Evolutionary conservation across 2,329 filamentous ascomycete species (phyloP), one percentile per base, ranked within the genome.

Genomic region (Colletotrichum sp.): DNA sequence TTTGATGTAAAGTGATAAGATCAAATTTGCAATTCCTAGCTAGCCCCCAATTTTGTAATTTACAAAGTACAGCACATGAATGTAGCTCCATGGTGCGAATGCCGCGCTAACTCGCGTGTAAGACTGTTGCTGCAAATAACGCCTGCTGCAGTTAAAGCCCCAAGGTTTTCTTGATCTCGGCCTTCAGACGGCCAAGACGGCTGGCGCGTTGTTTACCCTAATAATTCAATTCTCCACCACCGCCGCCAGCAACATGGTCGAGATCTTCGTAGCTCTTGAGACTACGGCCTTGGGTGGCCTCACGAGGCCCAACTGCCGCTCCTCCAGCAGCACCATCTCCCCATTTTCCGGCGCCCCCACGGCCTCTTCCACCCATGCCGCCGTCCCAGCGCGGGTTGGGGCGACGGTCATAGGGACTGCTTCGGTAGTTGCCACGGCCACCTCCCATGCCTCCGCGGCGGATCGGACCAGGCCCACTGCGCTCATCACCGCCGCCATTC

Each of bases 221-320:
- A 83, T 98, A 98, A 85, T 98, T 98, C 81, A 98, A 87, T 86
- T 98, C 96, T 32, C 95, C 94, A 55, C 93, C 92, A 55, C 93
- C 95, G 44, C 91, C 89, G 16, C 93, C 92, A 48, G 92, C 92
- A 74, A 94, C 93, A 61, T 98, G 96, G 86, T 99, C 97, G 28
- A 99, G 88, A 83, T 99, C 97, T 84, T 99, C 98, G 83, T 99
- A 99, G 84, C 95, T 98, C 90, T 98, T 98, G 78, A 99, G 87
- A 77, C 95, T 98, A 73, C 97, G 92, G 7, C 97, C 97, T 79
- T 98, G 95, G 1, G 98, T 96, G 13, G 97, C 96, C 85, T 98
- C 96, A 25, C 95, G 91, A 25, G 97, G 96, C 0, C 96, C 96
- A 76, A 96, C 93, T 4, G 94, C 93, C 39, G 94, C 92, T 28